phyloP scores from a whole-genome alignment of 2,329 filamentous ascomycete species.

The Diatrype stigma region DNA sequence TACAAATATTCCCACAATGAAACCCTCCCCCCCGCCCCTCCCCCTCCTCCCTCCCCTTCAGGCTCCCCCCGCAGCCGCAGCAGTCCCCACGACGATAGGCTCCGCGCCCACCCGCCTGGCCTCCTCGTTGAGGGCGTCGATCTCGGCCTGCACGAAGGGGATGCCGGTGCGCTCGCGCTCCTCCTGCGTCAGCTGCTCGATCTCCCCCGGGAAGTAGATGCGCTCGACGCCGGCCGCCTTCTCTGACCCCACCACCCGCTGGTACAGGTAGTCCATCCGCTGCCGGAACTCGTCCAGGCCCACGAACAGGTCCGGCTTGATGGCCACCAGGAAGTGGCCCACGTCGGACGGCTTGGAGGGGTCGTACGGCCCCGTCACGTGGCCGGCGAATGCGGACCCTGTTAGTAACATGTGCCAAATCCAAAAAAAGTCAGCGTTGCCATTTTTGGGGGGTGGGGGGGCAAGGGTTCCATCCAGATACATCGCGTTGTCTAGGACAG shows the following conservation, averaged over 20 bases:
- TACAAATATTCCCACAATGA: too few species aligned
- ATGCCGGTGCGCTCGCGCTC: constrained; percentile 53
- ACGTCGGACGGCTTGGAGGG: constrained; percentile 64
- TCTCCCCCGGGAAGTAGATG: constrained; percentile 60
- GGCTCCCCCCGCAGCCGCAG: too few species aligned
- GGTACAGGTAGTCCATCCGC: constrained; percentile 54
- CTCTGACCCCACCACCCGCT: constrained; percentile 48
- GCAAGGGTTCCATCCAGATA: too few species aligned
- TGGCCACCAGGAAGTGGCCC: constrained; percentile 68
- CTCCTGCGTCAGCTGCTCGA: constrained; percentile 52
- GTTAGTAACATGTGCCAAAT: not conserved
- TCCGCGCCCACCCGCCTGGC: constrained; percentile 40
- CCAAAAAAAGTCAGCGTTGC: not conserved
- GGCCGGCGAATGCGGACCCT: constrained; percentile 72
- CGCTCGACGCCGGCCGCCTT: constrained; percentile 53
- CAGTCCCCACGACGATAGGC: constrained; percentile 14
- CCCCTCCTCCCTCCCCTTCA: too few species aligned
- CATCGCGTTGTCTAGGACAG: too few species aligned
- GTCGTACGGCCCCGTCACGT: constrained; percentile 75
- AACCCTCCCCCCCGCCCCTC: too few species aligned
- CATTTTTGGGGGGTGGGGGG: too few species aligned
- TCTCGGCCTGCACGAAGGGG: constrained; percentile 52
- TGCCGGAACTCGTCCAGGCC: constrained; percentile 63
- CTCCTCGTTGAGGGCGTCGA: constrained; percentile 52
- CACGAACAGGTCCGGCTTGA: constrained; percentile 75